These are phyloP conservation scores for Nevesoporus exiguus DNA, from an alignment of 768 basidiomycete genomes.

Conservation along the genomic window DNA sequence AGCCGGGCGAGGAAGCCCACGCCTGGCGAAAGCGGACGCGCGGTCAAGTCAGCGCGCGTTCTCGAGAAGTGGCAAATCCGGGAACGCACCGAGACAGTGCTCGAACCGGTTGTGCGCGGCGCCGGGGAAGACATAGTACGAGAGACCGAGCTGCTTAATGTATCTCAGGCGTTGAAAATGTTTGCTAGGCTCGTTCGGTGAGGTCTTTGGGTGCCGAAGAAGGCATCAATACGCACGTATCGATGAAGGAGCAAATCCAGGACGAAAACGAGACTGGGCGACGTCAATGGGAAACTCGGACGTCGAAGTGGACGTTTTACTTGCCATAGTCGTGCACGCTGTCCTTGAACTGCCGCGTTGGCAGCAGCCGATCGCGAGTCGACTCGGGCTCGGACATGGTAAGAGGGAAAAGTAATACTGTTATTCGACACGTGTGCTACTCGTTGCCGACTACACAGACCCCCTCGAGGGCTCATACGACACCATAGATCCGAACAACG, in stretches of 20 bases:
- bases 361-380: neutral
- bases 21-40: no score
- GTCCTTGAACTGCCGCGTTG: constrained; percentile 34
- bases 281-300: neutral
- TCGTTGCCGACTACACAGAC: neutral
- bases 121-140: constrained; percentile 72
- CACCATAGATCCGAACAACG: neutral
- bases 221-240: constrained; percentile 47
- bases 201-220: neutral
- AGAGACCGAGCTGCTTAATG: constrained; percentile 79
- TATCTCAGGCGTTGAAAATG: constrained; percentile 76
- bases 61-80: neutral
- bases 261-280: constrained; percentile 29
- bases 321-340: constrained; percentile 42
- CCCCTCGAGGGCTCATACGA: no score
- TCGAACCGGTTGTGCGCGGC: constrained; percentile 83
- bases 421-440: constrained; percentile 8
- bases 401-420: neutral
- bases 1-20: constrained; percentile 69
- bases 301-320: constrained; percentile 2
- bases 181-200: constrained; percentile 36
- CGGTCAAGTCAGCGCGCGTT: neutral
- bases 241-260: constrained; percentile 51
- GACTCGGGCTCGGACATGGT: constrained; percentile 5
- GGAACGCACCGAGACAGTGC: constrained; percentile 64